These are phyloP conservation scores for Pichia manshurica DNA, from an alignment of 805 yeast species.

Conservation along the genomic window DNA sequence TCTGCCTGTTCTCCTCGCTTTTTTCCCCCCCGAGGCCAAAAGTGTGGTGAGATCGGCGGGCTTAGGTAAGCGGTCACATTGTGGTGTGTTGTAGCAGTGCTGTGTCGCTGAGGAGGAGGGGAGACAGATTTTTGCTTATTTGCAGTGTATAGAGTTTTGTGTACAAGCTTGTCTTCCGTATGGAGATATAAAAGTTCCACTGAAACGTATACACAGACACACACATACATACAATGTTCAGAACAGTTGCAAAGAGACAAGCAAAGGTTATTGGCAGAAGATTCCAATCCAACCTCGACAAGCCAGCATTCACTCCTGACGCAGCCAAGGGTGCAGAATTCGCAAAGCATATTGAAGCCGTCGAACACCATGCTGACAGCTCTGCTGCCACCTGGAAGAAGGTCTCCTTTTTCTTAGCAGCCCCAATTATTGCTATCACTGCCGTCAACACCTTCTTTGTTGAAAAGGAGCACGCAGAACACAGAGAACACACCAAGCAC, in stretches of 20 bases:
- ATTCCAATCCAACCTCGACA: conserved; percentile 26
- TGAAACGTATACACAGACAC: neutral
- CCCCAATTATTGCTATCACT: conserved; percentile 73
- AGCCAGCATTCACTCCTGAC: conserved; percentile 42
- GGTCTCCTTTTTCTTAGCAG: conserved; percentile 70
- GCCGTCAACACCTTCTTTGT: conserved; percentile 75
- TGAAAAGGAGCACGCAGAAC: conserved; percentile 87
- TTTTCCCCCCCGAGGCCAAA: too few species aligned
- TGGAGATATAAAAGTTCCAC: too few species aligned
- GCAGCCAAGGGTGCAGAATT: conserved; percentile 68
- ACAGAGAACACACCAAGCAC: conserved; percentile 70
- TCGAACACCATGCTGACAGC: conserved; percentile 71
- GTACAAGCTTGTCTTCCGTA: too few species aligned
- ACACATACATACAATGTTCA: conserved; percentile 34
- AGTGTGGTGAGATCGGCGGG: neutral
- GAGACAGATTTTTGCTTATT: neutral
- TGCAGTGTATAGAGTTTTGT: neutral
- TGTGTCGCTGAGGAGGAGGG: neutral
- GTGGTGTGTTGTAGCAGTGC: neutral
- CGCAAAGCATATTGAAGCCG: conserved; percentile 53
- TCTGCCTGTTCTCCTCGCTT: neutral
- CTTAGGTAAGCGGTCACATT: neutral
- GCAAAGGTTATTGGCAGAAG: conserved; percentile 28
- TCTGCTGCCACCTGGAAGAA: conserved; percentile 82
- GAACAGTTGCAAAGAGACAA: conserved; percentile 34